Evolutionary conservation across 2,329 filamentous ascomycete genomes (phyloP).

Genomic region (Penicillium expansum): DNA sequence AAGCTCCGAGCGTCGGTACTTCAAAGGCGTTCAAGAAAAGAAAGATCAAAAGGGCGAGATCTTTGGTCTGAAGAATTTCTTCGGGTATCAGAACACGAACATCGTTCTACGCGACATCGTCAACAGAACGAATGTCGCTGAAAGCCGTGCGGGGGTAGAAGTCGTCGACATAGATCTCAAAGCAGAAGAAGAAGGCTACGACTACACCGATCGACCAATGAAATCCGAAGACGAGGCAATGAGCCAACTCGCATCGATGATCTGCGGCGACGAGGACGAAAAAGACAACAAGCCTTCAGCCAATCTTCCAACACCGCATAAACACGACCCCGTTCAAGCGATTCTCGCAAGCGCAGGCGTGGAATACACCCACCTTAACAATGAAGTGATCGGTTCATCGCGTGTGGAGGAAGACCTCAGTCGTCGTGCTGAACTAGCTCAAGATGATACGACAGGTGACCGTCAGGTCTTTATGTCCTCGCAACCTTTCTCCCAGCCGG

Average conservation of each 20-base stretch:
- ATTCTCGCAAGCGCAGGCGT: constrained; percentile 87
- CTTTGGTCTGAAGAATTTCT: constrained; percentile 84
- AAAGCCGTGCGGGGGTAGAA: constrained; percentile 79
- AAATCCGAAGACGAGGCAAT: constrained; percentile 65
- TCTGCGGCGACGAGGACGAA: constrained; percentile 43
- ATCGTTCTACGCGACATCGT: constrained; percentile 90
- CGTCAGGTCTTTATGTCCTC: constrained; percentile 36
- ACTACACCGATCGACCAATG: constrained; percentile 41
- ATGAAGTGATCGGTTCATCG: constrained; percentile 89
- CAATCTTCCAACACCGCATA: constrained; percentile 41
- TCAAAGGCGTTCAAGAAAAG: constrained; percentile 87
- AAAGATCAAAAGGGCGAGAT: constrained; percentile 84
- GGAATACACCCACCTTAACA: constrained; percentile 94
- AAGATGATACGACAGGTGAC: constrained; percentile 30
- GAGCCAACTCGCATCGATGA: constrained; percentile 66
- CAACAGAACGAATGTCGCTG: constrained; percentile 96
- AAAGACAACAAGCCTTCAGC: constrained; percentile 12
- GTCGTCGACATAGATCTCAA: constrained; percentile 75
- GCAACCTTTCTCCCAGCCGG: constrained; percentile 17
- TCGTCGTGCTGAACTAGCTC: constrained; percentile 62
- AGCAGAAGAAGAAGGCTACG: constrained; percentile 55
- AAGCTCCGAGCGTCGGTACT: constrained; percentile 87
- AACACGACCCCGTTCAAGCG: constrained; percentile 74
- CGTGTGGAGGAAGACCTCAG: constrained; percentile 85
- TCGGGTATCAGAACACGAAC: constrained; percentile 75